A percentile compares a stretch with the other conserved stretches of the same genome.
phyloP scores from a whole-genome alignment of 768 basidiomycete species.

The Amanita rubescens region DNA sequence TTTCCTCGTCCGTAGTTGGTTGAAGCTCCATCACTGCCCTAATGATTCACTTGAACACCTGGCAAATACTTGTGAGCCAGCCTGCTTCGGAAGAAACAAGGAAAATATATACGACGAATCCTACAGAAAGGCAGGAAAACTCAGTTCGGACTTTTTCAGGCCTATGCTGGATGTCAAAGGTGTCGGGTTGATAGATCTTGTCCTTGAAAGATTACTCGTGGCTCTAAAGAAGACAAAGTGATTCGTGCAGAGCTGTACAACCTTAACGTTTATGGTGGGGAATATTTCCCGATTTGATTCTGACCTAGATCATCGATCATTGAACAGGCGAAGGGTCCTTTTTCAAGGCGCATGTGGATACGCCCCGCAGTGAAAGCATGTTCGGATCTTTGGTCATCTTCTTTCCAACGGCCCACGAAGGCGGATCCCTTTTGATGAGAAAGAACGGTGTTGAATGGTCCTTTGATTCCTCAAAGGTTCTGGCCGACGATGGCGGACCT shows the following conservation, averaged over 20 bases:
- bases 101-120: constrained; percentile 12
- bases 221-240: constrained; percentile 7
- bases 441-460: constrained; percentile 25
- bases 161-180: constrained; percentile 13
- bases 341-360: constrained; percentile 46
- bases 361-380: constrained; percentile 35
- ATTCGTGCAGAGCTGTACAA: constrained; percentile 27
- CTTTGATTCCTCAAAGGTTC: constrained; percentile 27
- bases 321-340: constrained; percentile 32
- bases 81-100: constrained; percentile 17
- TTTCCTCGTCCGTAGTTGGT: background rate
- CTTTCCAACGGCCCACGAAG: constrained; percentile 39
- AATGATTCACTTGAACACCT: background rate
- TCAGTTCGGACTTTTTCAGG: constrained; percentile 15
- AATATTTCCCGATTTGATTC: background rate
- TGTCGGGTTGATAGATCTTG: constrained; percentile 10
- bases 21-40: background rate
- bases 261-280: constrained; percentile 30
- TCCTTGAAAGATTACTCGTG: constrained; percentile 13
- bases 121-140: constrained; percentile 18
- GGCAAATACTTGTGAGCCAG: constrained; percentile 15
- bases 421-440: constrained; percentile 34
- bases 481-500: constrained; percentile 10
- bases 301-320: background rate
- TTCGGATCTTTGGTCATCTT: constrained; percentile 46